These are phyloP conservation scores for Cryptosporidium andersoni DNA, from an alignment of 169 alveolate species.

Conservation along the genomic window DNA sequence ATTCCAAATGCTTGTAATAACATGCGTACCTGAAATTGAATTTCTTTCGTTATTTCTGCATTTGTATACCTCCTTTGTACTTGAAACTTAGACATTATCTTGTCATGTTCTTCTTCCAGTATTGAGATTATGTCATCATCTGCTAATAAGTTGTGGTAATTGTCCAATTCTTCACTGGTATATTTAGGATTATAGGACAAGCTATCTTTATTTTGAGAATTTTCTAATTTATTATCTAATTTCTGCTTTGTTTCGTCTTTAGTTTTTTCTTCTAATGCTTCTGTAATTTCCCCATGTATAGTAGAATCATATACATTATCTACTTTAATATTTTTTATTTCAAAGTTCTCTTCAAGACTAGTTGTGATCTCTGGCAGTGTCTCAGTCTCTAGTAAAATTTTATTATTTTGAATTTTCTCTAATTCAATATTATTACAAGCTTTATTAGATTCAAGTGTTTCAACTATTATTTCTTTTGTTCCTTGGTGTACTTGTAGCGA, in stretches of 20 bases:
- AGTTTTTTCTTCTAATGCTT: background rate
- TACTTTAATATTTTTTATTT: too few relatives aligned
- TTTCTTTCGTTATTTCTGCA: conserved; percentile 46
- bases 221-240: background rate
- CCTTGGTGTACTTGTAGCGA: too few relatives aligned
- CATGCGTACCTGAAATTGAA: conserved; percentile 77
- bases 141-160: too few relatives aligned
- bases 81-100: conserved; percentile 52
- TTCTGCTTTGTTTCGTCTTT: conserved; percentile 2
- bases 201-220: background rate
- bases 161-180: too few relatives aligned
- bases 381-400: too few relatives aligned
- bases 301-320: background rate
- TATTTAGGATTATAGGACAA: too few relatives aligned
- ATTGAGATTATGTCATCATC: conserved; percentile 61
- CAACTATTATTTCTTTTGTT: too few relatives aligned
- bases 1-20: conserved; percentile 88
- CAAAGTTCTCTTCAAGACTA: too few relatives aligned
- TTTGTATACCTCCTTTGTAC: conserved; percentile 71
- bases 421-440: too few relatives aligned
- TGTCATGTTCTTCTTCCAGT: conserved; percentile 71
- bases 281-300: background rate
- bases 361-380: too few relatives aligned
- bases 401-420: too few relatives aligned
- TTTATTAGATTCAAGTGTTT: too few relatives aligned